Base-by-base conservation (phyloP, 495 filamentous ascomycete species). In the Tuber brumale region DNA sequence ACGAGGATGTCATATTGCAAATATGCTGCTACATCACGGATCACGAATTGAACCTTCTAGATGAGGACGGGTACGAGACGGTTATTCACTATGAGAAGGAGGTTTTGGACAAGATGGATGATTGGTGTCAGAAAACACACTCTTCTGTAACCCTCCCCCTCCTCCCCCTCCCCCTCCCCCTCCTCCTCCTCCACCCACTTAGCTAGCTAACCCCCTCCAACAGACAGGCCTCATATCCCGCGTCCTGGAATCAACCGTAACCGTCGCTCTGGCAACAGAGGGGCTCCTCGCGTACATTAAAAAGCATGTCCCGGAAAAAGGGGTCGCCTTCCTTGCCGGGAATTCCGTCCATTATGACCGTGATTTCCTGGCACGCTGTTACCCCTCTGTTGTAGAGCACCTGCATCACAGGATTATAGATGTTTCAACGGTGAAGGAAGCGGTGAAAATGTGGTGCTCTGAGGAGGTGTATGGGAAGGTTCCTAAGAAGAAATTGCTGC, bases 21-120 rank as follows among this genome's bases (percentile, higher is more conserved):
- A 92, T 99, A 44, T 95, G 91, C 84, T 99, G 95, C 85, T 92
- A 96, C 85, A 89, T 99, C 82, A 99, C 96, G 12, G 90, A 95
- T 80, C 86, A 88, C 69, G 85, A 94, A 51, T 88, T 99, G 37
- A 87, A 92, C 57, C 81, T 97, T 42, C 84, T 97, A 19, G 94
- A 97, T 69, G 85, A 89, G 19, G 83, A 87, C 37, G 95, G 95
- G 76, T 95, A 91, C 87, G 93, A 95, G 76, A 87, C 88, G 19
- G 87, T 96, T 70, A 89, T 99, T 74, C 92, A 94, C 82, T 92
- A 94, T 75, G 84, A 90, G 4, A 88, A 90, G 81, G 86, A 89
- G 74, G 86, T 86, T 46, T 90, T 99, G 80, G 90, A 90, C 82
- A 78, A 84, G 78, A 99, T 99, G 95, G 88, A 86, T 69, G 86